phyloP scores from a whole-genome alignment of 495 filamentous ascomycete species.

The Trichoderma asperelloides region DNA sequence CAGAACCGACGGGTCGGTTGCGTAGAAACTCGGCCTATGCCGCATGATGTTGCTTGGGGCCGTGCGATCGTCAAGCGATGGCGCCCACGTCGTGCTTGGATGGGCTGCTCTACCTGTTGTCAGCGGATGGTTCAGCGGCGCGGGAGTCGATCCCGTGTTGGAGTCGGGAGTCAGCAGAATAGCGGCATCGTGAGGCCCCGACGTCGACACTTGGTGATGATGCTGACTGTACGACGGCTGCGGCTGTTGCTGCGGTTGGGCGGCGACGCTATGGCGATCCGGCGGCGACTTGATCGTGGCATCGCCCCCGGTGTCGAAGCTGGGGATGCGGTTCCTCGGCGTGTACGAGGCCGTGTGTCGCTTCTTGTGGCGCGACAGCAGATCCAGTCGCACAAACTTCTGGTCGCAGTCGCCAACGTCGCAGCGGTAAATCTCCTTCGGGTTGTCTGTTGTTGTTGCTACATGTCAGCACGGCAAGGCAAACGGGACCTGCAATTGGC shows the following conservation, averaged over 20 bases:
- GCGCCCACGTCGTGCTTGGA: conserved; percentile 19
- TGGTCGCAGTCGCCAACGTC: conserved; percentile 83
- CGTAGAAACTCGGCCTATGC: conserved; percentile 34
- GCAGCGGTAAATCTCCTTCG: conserved; percentile 91
- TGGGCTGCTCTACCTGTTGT: conserved; percentile 16
- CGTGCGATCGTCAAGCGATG: conserved; percentile 26
- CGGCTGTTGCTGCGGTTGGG: conserved; percentile 25
- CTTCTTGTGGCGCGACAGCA: conserved; percentile 84
- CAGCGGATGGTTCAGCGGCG: conserved; percentile 16
- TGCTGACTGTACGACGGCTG: conserved; percentile 25
- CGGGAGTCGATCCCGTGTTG: conserved; percentile 18
- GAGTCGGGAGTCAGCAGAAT: conserved; percentile 36
- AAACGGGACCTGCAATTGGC: neutral
- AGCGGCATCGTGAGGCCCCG: conserved; percentile 38
- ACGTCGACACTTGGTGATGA: conserved; percentile 12
- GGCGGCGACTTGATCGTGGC: conserved; percentile 15
- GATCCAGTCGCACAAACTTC: conserved; percentile 86
- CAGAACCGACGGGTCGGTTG: conserved; percentile 27
- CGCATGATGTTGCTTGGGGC: conserved; percentile 33
- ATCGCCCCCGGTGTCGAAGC: conserved; percentile 47
- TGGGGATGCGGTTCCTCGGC: conserved; percentile 80
- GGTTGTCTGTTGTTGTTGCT: conserved; percentile 55
- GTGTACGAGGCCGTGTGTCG: conserved; percentile 86
- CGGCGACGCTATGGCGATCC: conserved; percentile 17
- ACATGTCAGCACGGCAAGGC: neutral